Evolutionary conservation across 106 monocot genomes (phyloP).

Genomic region (Apostasia ramifera): DNA sequence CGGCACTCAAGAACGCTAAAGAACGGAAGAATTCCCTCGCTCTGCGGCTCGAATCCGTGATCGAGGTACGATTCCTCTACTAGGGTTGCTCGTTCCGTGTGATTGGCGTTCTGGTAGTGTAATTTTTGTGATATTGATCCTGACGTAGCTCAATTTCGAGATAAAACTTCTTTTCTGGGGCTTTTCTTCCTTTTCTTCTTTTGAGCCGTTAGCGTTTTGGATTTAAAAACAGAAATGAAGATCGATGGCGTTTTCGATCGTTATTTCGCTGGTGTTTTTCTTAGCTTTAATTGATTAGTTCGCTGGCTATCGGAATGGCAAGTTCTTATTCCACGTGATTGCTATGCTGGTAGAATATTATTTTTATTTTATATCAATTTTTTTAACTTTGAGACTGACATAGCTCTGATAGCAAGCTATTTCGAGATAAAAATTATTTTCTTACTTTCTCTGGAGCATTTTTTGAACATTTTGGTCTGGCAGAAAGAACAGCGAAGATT

Average conservation of each 20-base stretch:
- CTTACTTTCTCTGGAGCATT: no score
- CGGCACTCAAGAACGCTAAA: constrained; percentile 46
- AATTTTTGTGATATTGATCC: no score
- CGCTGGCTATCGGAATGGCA: constrained; percentile 1
- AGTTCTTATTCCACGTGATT: background rate
- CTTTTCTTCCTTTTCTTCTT: background rate
- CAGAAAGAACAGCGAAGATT: background rate
- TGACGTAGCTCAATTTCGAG: no score
- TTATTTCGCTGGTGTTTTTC: background rate
- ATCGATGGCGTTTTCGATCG: background rate
- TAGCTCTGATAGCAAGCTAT: no score
- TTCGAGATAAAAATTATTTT: no score
- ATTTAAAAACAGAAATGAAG: background rate
- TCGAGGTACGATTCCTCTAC: constrained; percentile 42
- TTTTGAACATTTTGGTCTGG: no score
- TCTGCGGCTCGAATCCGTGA: constrained; percentile 31
- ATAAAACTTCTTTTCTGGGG: no score
- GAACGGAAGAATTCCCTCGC: constrained; percentile 59
- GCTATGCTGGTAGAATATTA: no score
- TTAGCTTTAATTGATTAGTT: constrained; percentile 21
- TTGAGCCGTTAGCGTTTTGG: no score
- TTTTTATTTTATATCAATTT: no score
- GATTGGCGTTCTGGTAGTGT: background rate
- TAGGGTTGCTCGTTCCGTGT: background rate
- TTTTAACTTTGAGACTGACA: no score